phyloP scores from a whole-genome alignment of 331 rosid genomes.

The Quercus lobata region DNA sequence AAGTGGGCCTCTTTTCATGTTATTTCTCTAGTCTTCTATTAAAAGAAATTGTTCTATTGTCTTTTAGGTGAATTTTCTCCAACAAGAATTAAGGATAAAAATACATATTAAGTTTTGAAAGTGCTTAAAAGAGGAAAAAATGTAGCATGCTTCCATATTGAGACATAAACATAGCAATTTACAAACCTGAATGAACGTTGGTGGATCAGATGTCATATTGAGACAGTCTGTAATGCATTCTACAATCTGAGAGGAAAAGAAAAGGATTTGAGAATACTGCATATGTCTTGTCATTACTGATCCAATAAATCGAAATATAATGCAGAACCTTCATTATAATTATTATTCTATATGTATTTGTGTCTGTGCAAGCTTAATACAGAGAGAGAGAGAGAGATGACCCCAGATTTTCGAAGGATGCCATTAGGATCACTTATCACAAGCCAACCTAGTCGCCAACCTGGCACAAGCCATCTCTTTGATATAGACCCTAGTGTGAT shows the following conservation, averaged over 20 bases:
- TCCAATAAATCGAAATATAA: neutral
- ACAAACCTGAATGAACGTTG: conserved; percentile 32
- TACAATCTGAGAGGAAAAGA: conserved; percentile 10
- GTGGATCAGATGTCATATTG: conserved; percentile 9
- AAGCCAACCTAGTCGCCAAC: conserved; percentile 55
- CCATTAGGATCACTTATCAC: conserved; percentile 30
- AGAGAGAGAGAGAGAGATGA: neutral
- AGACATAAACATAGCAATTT: neutral
- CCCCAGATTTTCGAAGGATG: conserved; percentile 29
- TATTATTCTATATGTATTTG: neutral
- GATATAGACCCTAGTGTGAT: conserved; percentile 48
- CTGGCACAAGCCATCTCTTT: conserved; percentile 44
- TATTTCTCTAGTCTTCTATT: too few relatives aligned
- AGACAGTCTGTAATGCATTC: conserved; percentile 13
- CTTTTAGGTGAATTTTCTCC: neutral
- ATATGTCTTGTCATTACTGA: neutral
- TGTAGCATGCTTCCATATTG: neutral
- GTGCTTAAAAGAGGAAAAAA: neutral
- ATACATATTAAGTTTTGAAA: neutral
- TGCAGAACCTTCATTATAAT: neutral
- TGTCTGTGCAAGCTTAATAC: neutral
- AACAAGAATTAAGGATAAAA: neutral
- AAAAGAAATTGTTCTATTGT: neutral
- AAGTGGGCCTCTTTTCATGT: neutral
- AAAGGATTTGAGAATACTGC: neutral